Conservation (phyloP, 2,329 filamentous ascomycete species). For the Colletotrichum shisoi region DNA sequence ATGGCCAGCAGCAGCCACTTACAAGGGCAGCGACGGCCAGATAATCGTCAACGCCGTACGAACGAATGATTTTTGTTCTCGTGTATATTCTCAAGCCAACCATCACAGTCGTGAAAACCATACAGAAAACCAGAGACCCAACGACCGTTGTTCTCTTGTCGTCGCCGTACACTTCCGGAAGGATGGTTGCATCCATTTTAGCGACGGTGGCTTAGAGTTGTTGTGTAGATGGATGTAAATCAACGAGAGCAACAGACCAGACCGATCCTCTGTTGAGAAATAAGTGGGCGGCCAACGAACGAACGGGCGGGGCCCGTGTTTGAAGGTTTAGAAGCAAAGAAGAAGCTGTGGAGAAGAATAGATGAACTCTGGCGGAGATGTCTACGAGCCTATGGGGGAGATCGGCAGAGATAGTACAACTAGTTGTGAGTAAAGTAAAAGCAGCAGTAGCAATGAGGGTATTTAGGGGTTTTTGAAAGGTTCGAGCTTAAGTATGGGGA, state of each 20-base stretch:
- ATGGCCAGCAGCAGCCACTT: conserved; percentile 3
- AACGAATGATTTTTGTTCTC: conserved; percentile 41
- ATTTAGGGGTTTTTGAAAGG: neutral
- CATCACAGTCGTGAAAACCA: conserved; percentile 38
- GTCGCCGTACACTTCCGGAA: conserved; percentile 18
- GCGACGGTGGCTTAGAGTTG: neutral
- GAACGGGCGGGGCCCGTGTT: neutral
- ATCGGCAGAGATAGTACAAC: neutral
- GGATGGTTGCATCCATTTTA: neutral
- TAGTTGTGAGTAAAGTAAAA: neutral
- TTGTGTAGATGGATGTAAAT: neutral
- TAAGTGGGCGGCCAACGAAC: neutral
- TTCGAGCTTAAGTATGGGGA: conserved; percentile 19
- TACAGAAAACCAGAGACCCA: conserved; percentile 39
- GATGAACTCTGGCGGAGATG: neutral
- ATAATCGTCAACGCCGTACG: conserved; percentile 44
- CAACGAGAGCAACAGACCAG: neutral
- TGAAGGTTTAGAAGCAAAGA: neutral
- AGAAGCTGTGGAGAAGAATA: neutral
- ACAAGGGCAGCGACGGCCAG: conserved; percentile 43
- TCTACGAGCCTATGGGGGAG: neutral
- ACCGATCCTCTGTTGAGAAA: neutral
- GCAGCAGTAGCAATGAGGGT: neutral
- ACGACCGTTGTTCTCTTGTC: conserved; percentile 37
- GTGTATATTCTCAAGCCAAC: conserved; percentile 43